These are phyloP conservation scores for Rhododendron ferrugineum DNA, from an alignment of 148 eudicot species.

Conservation along the genomic window DNA sequence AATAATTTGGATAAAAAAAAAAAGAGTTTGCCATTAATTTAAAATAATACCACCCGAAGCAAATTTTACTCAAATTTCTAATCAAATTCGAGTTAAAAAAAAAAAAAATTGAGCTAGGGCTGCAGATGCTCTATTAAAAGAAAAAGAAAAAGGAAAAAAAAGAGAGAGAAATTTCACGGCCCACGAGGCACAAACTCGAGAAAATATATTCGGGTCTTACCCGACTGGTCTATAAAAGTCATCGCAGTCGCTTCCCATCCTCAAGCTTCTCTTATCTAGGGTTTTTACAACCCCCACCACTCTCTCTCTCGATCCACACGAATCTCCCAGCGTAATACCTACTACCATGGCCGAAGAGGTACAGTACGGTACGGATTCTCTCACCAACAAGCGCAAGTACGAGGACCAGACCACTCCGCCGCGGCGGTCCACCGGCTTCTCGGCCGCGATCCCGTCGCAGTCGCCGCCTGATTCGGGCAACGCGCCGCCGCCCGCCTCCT, in stretches of 20 bases:
- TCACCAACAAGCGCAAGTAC: conserved; percentile 68
- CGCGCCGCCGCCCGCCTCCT: conserved; percentile 25
- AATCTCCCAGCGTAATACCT: neutral
- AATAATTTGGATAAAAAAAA: too few species aligned
- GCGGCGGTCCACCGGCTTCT: conserved; percentile 72
- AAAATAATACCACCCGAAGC: too few species aligned
- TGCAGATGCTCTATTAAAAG: too few species aligned
- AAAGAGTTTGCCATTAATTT: too few species aligned
- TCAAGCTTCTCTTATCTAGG: conserved; percentile 14
- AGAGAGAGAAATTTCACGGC: too few species aligned
- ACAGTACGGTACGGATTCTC: conserved; percentile 34
- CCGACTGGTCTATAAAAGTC: neutral
- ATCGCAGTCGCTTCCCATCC: neutral
- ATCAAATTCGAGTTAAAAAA: too few species aligned
- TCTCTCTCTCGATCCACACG: neutral
- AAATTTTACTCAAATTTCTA: too few species aligned
- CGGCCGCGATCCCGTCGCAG: conserved; percentile 34
- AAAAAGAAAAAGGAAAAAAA: too few species aligned
- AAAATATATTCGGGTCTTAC: neutral
- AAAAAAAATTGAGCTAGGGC: too few species aligned
- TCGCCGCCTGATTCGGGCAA: conserved; percentile 34
- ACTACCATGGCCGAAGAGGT: conserved; percentile 67
- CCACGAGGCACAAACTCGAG: neutral
- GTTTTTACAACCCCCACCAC: conserved; percentile 21
- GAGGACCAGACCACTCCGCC: conserved; percentile 42